These are phyloP conservation scores for Hypoxylon sp. DNA, from an alignment of 2,329 filamentous ascomycete genomes.

Conservation along the genomic window DNA sequence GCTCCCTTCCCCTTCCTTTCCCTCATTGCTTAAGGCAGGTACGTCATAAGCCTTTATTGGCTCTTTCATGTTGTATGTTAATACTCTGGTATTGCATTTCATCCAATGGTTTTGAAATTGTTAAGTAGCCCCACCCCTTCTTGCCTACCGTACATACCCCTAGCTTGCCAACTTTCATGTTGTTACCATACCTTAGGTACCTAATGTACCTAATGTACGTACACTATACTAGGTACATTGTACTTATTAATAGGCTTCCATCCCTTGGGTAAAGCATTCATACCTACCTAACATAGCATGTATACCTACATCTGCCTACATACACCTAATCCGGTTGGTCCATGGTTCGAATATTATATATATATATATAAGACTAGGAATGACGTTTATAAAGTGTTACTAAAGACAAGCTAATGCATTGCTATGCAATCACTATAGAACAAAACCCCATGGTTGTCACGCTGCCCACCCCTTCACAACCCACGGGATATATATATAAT, in stretches of 20 bases:
- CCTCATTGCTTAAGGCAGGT: background rate
- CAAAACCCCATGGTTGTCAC: conserved; percentile 19
- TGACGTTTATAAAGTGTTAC: conserved; percentile 5
- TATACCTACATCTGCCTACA: too few species aligned
- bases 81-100: conserved; percentile 1
- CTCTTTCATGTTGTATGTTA: conserved; percentile 1
- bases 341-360: background rate
- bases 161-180: too few species aligned
- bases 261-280: background rate
- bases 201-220: too few species aligned
- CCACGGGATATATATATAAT: conserved; percentile 28
- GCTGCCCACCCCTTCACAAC: conserved; percentile 11
- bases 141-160: too few species aligned
- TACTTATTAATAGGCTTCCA: background rate
- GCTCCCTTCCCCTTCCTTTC: background rate
- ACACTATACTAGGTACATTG: too few species aligned
- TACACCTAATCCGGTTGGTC: too few species aligned
- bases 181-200: too few species aligned
- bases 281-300: too few species aligned
- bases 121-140: too few species aligned
- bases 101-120: conserved; percentile 6
- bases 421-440: conserved; percentile 41
- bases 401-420: conserved; percentile 37
- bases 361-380: background rate
- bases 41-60: conserved; percentile 8